Evolutionary conservation across 202 grass and related monocot species (phyloP).

Genomic region (Setaria italica): DNA sequence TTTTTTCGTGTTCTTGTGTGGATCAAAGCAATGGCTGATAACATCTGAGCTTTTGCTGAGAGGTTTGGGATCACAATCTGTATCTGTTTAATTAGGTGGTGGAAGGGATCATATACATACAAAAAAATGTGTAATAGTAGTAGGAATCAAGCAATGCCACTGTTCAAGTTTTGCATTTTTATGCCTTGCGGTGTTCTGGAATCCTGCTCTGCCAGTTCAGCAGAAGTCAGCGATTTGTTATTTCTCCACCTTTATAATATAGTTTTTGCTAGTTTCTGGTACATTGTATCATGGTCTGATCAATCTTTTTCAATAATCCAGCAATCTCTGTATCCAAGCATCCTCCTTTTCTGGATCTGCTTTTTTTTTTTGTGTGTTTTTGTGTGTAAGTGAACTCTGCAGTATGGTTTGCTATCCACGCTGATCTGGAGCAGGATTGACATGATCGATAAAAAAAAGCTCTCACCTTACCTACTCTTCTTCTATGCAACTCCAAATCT

Average conservation of each 20-base stretch:
- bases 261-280: neutral
- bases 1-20: neutral
- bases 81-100: neutral
- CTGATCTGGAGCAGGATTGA: neutral
- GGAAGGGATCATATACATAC: constrained; percentile 12
- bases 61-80: constrained; percentile 14
- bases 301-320: neutral
- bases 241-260: neutral
- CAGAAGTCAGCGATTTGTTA: constrained; percentile 5
- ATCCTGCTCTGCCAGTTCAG: constrained; percentile 22
- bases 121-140: neutral
- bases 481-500: neutral
- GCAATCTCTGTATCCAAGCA: neutral
- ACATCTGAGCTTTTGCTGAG: constrained; percentile 29
- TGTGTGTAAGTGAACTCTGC: neutral
- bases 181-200: constrained; percentile 1
- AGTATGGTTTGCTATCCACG: neutral
- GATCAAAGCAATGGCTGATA: constrained; percentile 22
- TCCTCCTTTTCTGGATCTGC: neutral
- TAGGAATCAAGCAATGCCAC: constrained; percentile 8
- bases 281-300: neutral
- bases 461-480: neutral
- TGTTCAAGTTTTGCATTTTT: constrained; percentile 22
- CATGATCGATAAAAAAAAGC: neutral
- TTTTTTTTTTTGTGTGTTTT: neutral